A percentile compares a stretch with the other conserved stretches of the same genome.
Evolutionary conservation across 1,284 basidiomycete genomes (phyloP).

Genomic region (Anthracocystis setariae): DNA sequence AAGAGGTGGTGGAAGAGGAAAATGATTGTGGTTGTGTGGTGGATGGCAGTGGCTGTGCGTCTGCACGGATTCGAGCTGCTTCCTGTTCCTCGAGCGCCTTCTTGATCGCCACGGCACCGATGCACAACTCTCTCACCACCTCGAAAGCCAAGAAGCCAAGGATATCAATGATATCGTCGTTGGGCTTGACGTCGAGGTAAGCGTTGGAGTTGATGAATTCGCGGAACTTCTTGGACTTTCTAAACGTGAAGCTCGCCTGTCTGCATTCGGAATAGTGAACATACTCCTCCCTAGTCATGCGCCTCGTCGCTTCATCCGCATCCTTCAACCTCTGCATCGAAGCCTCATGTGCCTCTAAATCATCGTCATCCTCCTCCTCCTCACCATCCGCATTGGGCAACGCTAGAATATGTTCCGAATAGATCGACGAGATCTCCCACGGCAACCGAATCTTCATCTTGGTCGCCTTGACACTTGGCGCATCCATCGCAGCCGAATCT

Average conservation of each 20-base stretch:
- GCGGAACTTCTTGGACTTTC: conserved; percentile 86
- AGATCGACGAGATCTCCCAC: conserved; percentile 93
- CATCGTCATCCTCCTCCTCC: conserved; percentile 86
- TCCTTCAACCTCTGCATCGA: conserved; percentile 81
- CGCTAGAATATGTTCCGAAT: conserved; percentile 72
- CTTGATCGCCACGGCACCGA: conserved; percentile 68
- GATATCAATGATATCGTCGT: conserved; percentile 95
- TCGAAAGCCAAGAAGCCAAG: conserved; percentile 97
- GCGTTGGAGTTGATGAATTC: conserved; percentile 92
- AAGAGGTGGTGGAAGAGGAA: background rate
- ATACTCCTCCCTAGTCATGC: conserved; percentile 97
- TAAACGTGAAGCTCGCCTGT: conserved; percentile 95
- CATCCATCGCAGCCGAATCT: conserved; percentile 30
- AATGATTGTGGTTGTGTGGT: conserved; percentile 4
- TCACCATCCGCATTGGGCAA: conserved; percentile 83
- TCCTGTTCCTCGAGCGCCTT: conserved; percentile 49
- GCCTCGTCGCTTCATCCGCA: conserved; percentile 91
- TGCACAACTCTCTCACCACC: conserved; percentile 90
- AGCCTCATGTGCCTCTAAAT: conserved; percentile 93
- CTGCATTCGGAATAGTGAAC: conserved; percentile 97
- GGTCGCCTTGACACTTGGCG: conserved; percentile 78
- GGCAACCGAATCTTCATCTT: conserved; percentile 94
- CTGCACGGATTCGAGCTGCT: conserved; percentile 11
- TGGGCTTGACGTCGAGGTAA: conserved; percentile 87
- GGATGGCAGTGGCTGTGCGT: conserved; percentile 11